Conservation (phyloP, 169 alveolate species). For the Plasmodium cynomolgi region DNA sequence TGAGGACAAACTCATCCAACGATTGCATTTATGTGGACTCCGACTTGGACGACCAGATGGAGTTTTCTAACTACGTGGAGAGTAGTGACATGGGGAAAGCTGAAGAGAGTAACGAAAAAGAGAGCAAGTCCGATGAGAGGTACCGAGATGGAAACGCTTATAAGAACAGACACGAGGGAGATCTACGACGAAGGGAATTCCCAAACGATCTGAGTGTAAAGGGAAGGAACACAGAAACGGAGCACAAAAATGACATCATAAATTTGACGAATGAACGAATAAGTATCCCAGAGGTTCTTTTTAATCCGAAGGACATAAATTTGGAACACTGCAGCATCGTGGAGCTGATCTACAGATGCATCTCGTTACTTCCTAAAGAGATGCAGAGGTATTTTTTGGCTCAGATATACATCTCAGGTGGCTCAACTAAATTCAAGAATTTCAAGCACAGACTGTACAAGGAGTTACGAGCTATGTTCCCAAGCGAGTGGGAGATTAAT, state of each 20-base stretch:
- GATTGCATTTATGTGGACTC: slow-evolving; percentile 51
- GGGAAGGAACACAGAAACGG: background rate
- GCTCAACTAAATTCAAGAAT: slow-evolving; percentile 80
- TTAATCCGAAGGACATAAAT: slow-evolving; percentile 81
- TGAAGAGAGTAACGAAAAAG: background rate
- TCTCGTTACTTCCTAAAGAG: slow-evolving; percentile 78
- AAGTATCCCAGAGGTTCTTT: slow-evolving; percentile 81
- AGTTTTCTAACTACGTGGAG: slow-evolving; percentile 8
- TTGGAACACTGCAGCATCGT: slow-evolving; percentile 81
- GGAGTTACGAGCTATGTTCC: slow-evolving; percentile 78
- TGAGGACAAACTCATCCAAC: slow-evolving; percentile 1
- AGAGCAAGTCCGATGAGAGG: background rate
- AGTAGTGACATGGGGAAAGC: background rate
- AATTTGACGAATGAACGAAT: slow-evolving; percentile 80
- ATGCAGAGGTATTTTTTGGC: slow-evolving; percentile 77
- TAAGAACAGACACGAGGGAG: background rate
- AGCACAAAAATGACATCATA: slow-evolving; percentile 49
- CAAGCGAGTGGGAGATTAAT: slow-evolving; percentile 76
- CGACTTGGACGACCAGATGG: slow-evolving; percentile 55
- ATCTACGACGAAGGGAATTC: background rate
- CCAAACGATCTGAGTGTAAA: slow-evolving; percentile 26
- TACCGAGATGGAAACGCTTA: background rate
- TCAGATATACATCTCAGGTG: slow-evolving; percentile 83
- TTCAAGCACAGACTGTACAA: slow-evolving; percentile 78
- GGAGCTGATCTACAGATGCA: slow-evolving; percentile 81